Conservation (phyloP, 257 asterid genomes). For the Ophiorrhiza pumila region DNA sequence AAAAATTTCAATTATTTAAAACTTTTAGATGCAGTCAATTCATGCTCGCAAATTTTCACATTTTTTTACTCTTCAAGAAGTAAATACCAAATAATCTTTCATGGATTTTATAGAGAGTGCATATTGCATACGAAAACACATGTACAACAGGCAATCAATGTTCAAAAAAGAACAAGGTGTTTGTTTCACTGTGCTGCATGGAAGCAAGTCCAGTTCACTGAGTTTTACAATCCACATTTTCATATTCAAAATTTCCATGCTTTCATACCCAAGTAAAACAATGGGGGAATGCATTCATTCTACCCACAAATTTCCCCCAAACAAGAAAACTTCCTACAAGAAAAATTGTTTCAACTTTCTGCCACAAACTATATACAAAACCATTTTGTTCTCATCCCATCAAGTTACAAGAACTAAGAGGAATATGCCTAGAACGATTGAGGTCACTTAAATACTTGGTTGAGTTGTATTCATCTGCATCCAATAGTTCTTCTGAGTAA, state of each 20-base stretch:
- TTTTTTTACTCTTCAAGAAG: no score
- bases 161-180: not conserved
- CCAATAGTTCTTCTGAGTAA: slow-evolving; percentile 45
- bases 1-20: no score
- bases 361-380: slow-evolving; percentile 10
- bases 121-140: not conserved
- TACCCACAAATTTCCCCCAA: no score
- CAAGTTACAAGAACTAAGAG: slow-evolving; percentile 21
- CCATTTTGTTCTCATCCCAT: not conserved
- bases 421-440: slow-evolving; percentile 17
- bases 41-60: no score
- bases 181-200: not conserved
- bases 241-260: not conserved
- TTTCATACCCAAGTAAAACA: slow-evolving; percentile 10
- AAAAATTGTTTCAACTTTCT: not conserved
- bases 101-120: not conserved
- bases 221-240: no score
- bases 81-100: no score
- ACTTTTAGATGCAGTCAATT: no score
- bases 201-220: not conserved
- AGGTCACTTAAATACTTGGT: slow-evolving; percentile 39
- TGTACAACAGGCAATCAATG: not conserved
- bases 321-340: no score
- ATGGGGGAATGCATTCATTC: not conserved
- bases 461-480: slow-evolving; percentile 45